A percentile compares a stretch with the other conserved stretches of the same genome.
Conservation (phyloP, 192 early-diverging fungal genomes). For the Chytriomyces hyalinus region DNA sequence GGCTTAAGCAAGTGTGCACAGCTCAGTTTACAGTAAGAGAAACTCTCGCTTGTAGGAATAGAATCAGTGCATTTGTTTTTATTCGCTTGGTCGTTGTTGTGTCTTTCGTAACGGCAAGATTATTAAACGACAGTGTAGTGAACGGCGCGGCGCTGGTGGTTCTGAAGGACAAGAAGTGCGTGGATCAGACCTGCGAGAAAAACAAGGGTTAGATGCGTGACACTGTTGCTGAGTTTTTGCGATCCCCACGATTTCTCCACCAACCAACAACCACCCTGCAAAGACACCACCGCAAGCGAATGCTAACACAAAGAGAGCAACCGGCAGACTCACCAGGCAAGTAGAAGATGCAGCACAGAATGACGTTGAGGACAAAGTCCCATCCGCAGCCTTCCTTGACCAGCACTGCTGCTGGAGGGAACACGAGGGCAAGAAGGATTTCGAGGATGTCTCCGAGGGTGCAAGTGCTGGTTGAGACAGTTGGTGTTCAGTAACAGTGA, state of each 20-base stretch:
- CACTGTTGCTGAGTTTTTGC: too few species aligned
- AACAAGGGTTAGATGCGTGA: background rate
- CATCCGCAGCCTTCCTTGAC: constrained; percentile 37
- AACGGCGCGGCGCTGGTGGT: constrained; percentile 36
- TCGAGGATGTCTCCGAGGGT: constrained; percentile 35
- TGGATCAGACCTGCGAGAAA: constrained; percentile 23
- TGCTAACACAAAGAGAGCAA: background rate
- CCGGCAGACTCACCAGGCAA: constrained; percentile 11
- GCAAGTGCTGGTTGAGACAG: constrained; percentile 15
- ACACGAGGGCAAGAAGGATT: constrained; percentile 27
- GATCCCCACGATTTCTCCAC: too few species aligned
- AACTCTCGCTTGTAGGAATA: too few species aligned
- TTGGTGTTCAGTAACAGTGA: background rate
- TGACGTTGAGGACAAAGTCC: constrained; percentile 31
- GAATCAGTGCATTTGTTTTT: too few species aligned
- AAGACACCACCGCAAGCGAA: too few species aligned
- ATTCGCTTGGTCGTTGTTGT: too few species aligned
- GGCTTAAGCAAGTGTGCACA: too few species aligned
- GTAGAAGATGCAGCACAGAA: constrained; percentile 18
- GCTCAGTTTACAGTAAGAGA: too few species aligned
- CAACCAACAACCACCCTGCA: too few species aligned
- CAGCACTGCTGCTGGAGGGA: constrained; percentile 21
- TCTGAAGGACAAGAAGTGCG: constrained; percentile 31
- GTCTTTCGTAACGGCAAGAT: too few species aligned
- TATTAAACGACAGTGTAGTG: constrained; percentile 31